phyloP scores from a whole-genome alignment of 371 early-diverging fungal genomes.

The Mucor mucedo region DNA sequence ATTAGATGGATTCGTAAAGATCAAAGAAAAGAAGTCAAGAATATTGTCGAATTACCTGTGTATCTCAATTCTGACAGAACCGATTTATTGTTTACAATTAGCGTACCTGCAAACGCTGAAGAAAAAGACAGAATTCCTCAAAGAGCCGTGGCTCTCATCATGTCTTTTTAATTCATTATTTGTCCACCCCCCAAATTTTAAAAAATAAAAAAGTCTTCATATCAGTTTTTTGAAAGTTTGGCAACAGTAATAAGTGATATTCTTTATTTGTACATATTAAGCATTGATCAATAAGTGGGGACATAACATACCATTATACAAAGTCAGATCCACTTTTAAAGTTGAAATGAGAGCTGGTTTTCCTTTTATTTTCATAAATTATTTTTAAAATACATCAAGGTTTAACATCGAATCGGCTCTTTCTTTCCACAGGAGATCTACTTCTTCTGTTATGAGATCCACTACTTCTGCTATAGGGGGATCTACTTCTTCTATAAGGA shows the following conservation, averaged over 20 bases:
- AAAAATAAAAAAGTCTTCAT: background rate
- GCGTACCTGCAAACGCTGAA: constrained; percentile 46
- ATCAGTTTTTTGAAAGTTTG: too few species aligned
- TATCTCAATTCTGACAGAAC: constrained; percentile 85
- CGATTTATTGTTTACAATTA: constrained; percentile 76
- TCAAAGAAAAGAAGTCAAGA: constrained; percentile 18
- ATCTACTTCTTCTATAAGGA: background rate
- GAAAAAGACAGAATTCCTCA: constrained; percentile 65
- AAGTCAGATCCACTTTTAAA: too few species aligned
- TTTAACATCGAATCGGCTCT: too few species aligned
- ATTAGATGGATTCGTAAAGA: constrained; percentile 59
- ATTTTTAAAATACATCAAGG: too few species aligned
- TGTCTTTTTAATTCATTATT: constrained; percentile 44
- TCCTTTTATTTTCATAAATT: too few species aligned
- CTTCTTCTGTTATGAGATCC: background rate
- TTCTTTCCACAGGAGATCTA: too few species aligned
- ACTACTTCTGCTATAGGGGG: background rate
- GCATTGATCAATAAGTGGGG: too few species aligned
- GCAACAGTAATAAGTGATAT: too few species aligned
- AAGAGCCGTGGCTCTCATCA: constrained; percentile 76
- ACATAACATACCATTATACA: too few species aligned
- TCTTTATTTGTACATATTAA: too few species aligned
- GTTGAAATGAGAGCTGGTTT: too few species aligned
- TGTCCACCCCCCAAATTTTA: background rate
- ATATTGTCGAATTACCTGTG: constrained; percentile 69